Evolutionary conservation across 2,329 filamentous ascomycete species (phyloP), one percentile per base, ranked within the genome.

Genomic region (Apiospora saccharicola): DNA sequence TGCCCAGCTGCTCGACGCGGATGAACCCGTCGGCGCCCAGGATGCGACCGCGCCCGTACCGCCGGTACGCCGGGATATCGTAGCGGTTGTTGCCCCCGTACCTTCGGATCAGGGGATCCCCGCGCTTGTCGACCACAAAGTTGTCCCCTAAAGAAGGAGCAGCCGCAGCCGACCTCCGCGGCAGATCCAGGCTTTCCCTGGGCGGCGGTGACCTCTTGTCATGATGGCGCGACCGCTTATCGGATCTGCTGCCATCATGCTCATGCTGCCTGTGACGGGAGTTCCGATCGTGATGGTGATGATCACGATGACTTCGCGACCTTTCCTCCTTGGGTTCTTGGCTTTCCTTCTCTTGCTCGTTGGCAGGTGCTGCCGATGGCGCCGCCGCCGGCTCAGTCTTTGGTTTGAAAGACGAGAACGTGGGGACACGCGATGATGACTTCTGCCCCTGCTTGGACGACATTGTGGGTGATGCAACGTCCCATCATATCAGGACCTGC

Each of bases 31-130:
- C 80, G 0, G 92, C 84, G 0, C 95, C 96, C 16, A 98, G 81
- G 0, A 98, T 85, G 72, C 86, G 87, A 2, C 94, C 94, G 71
- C 85, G 85, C 19, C 94, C 93, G 73, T 85, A 84, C 7, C 94
- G 91, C 73, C 87, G 87, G 79, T 97, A 98, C 2, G 82, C 77
- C 0, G 95, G 94, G 14, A 97, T 83, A 71, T 88, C 89, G 75
- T 93, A 93, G 47, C 89, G 90, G 79, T 98, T 91, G 51, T 93
- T 87, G 41, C 89, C 88, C 1, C 93, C 94, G 80, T 95, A 98
- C 37, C 88, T 88, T 64, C 92, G 81, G 75, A 96, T 94, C 68
- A 94, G 87, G 5, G 87, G 85, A 77, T 98, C 96, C 0, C 96
- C 95, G 78, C 90, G 91, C 57, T 85, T 90, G 81, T 98, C 96